Conservation (phyloP, 2,329 filamentous ascomycete genomes). For the Dothistroma septosporum region DNA sequence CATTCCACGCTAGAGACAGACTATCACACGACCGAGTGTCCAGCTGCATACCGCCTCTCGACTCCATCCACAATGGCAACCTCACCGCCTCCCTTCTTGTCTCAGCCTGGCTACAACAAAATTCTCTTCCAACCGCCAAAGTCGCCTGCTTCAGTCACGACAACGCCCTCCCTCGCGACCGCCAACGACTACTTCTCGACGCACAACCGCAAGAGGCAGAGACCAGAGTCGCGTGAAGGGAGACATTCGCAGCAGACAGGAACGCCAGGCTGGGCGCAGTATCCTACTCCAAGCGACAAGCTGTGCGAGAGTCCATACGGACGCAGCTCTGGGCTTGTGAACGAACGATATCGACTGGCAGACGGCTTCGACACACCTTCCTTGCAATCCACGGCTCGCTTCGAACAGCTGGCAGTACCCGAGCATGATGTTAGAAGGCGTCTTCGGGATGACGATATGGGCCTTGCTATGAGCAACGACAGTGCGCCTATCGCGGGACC, state of each 20-base stretch:
- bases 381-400: slow-evolving; percentile 35
- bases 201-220: slow-evolving; percentile 31
- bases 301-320: slow-evolving; percentile 21
- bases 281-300: slow-evolving; percentile 23
- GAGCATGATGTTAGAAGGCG: slow-evolving; percentile 22
- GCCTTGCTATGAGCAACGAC: slow-evolving; percentile 7
- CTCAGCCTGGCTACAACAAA: slow-evolving; percentile 18
- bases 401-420: slow-evolving; percentile 29
- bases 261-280: slow-evolving; percentile 23
- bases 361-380: slow-evolving; percentile 49
- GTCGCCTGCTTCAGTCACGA: slow-evolving; percentile 36
- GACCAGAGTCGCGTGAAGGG: slow-evolving; percentile 26
- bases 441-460: slow-evolving; percentile 23
- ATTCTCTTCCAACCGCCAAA: slow-evolving; percentile 44
- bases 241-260: slow-evolving; percentile 11
- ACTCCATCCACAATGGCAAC: slow-evolving; percentile 14
- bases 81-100: slow-evolving; percentile 19
- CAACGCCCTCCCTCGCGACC: slow-evolving; percentile 23
- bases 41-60: slow-evolving; percentile 7
- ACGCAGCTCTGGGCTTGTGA: slow-evolving; percentile 45
- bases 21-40: slow-evolving; percentile 14
- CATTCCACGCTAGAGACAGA: slow-evolving; percentile 6
- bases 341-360: slow-evolving; percentile 50
- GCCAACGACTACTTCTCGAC: slow-evolving; percentile 30
- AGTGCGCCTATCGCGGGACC: slow-evolving; percentile 24